Evolutionary conservation across 192 early-diverging fungal genomes (phyloP), one percentile per base, ranked within the genome.

Genomic region (Gaertneriomyces semiglobifer): DNA sequence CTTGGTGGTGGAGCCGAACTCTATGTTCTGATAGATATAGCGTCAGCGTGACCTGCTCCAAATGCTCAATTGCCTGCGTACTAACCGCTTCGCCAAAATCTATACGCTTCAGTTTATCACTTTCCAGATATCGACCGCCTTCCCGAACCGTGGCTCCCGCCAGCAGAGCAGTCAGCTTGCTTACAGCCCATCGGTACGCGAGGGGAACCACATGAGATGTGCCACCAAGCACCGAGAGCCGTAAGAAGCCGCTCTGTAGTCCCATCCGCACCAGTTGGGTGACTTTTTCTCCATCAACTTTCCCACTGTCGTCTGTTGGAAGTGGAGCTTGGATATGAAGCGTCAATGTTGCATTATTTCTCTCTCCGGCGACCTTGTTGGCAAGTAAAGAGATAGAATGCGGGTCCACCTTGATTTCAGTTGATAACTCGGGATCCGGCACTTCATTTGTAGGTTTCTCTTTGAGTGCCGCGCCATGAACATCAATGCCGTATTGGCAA

Each of bases 11-110:
- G 56, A 60, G 6, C 80, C 80, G 19, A 1, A 18, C 10, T 77
- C 76, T 66, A 79, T 75, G 2, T 43, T 6, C 66, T 68, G 66
- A 2, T 25, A 51, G 6, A 9, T 58, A 14, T 46, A n/a, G 25
- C 25, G 25, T 33, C 25, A 33, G 25, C 25, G 25, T 33, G 25
- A 33, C 25, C 25, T 33, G 25, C 2, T 33, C 2, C 2, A 25
- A 19, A 20, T 12, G 55, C 38, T 20, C 38, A 10, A 57, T 20
- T 12, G 11, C 25, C 25, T 33, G 14, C 40, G n/a, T n/a, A 47
- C 66, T 60, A 20, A 58, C 68, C 53, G 65, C 65, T 61, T 75
- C 74, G n/a, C 80, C 80, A 68, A 79, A 82, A 53, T 78, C 77
- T 10, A 82, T 18, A 10, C 41, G n/a, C 20, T 41, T 68, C 19